A percentile compares a stretch with the other conserved stretches of the same genome.
Evolutionary conservation across 495 filamentous ascomycete genomes (phyloP).

Genomic region (Penicillium alfredii): DNA sequence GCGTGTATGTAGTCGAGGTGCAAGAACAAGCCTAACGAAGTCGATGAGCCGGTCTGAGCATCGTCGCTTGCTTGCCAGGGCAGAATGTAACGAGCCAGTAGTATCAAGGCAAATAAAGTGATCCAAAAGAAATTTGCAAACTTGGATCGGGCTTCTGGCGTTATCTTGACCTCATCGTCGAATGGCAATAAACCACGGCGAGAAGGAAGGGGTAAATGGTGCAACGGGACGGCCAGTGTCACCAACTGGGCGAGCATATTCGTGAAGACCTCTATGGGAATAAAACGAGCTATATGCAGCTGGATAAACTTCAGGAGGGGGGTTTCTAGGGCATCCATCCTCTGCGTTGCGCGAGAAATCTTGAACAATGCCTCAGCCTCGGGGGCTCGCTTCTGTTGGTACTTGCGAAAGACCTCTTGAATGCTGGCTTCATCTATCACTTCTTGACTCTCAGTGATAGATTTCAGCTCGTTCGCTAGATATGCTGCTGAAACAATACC

Average conservation of each 20-base stretch:
- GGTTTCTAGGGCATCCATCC: constrained; percentile 6
- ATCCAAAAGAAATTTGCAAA: not conserved
- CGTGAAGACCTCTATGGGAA: not conserved
- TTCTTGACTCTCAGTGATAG: not conserved
- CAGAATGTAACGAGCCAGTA: not conserved
- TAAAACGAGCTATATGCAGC: not conserved
- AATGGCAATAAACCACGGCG: not conserved
- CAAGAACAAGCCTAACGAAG: too few relatives aligned
- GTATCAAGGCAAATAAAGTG: not conserved
- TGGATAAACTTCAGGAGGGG: constrained; percentile 3
- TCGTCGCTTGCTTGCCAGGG: not conserved
- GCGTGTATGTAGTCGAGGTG: too few relatives aligned
- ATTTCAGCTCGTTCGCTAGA: constrained; percentile 25
- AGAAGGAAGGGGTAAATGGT: constrained; percentile 5
- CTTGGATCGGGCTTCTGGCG: not conserved
- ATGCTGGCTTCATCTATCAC: not conserved
- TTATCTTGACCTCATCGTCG: constrained; percentile 3
- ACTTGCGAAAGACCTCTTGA: constrained; percentile 1
- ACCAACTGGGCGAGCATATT: not conserved
- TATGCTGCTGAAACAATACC: constrained; percentile 34
- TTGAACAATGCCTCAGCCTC: not conserved
- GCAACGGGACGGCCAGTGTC: not conserved
- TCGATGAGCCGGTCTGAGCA: too few relatives aligned
- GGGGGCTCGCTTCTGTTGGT: not conserved
- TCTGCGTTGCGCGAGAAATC: not conserved